Conservation (phyloP, 2,329 filamentous ascomycete genomes). For the Magnaporthiopsis rhizophila region DNA sequence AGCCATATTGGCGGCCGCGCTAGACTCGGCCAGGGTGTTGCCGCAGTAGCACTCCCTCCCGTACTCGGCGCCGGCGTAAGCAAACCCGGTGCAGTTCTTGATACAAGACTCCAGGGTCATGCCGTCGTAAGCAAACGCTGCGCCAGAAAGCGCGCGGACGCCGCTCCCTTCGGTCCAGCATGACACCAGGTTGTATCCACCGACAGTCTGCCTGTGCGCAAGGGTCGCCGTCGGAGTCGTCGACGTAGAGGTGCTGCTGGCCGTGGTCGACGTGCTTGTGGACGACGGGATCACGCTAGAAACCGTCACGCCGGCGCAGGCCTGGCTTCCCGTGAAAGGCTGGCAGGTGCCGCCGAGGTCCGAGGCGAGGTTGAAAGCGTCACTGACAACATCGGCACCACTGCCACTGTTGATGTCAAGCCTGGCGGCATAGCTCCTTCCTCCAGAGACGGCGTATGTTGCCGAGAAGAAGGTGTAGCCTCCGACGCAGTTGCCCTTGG, state of each 20-base stretch:
- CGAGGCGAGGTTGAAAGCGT: slow-evolving; percentile 41
- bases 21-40: slow-evolving; percentile 28
- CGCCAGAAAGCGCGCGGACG: slow-evolving; percentile 33
- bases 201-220: slow-evolving; percentile 29
- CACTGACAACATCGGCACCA: slow-evolving; percentile 25
- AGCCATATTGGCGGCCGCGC: slow-evolving; percentile 21
- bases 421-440: slow-evolving; percentile 33
- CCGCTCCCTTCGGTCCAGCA: slow-evolving; percentile 40
- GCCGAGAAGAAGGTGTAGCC: slow-evolving; percentile 40
- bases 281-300: slow-evolving; percentile 12
- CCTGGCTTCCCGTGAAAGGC: slow-evolving; percentile 27
- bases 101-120: slow-evolving; percentile 43
- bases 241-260: slow-evolving; percentile 12
- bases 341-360: slow-evolving; percentile 36
- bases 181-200: slow-evolving; percentile 35
- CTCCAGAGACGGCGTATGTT: slow-evolving; percentile 34
- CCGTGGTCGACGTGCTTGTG: slow-evolving; percentile 17
- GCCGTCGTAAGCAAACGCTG: slow-evolving; percentile 33
- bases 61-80: slow-evolving; percentile 42
- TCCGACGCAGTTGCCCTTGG: slow-evolving; percentile 35
- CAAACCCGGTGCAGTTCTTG: slow-evolving; percentile 35
- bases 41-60: slow-evolving; percentile 45
- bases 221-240: slow-evolving; percentile 23
- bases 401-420: slow-evolving; percentile 36
- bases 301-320: slow-evolving; percentile 19